Base-by-base conservation (phyloP, 495 filamentous ascomycete species). In the Pyrenula massariospora region DNA sequence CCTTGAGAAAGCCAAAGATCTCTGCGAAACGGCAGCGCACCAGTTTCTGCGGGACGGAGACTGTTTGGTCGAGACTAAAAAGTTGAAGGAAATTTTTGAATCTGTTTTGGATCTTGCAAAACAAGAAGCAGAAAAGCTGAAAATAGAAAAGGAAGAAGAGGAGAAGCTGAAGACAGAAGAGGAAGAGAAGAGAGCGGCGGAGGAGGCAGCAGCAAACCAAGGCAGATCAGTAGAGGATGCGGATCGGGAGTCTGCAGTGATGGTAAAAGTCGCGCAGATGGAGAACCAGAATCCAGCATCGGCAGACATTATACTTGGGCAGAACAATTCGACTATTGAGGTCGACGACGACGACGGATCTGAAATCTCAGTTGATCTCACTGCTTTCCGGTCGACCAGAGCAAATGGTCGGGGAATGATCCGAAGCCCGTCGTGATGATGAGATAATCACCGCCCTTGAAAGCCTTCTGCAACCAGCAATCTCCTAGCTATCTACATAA, bases 11-110 rank as follows among this genome's bases (percentile, higher is more conserved):
- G 86, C 86, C 12, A 87, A 95, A 64, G 78, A 75, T 51, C 78
- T 89, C 62, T 94, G 88, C 67, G 91, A 95, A 69, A 81, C 83
- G 54, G 91, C 82, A 12, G 91, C 91, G 1, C 90, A 92, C 66
- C 87, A 93, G 65, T 88, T 94, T 56, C 76, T 96, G 12, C 81
- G 91, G 21, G 83, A 87, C 54, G 91, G 90, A 21, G 84, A 91
- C 58, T 96, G 91, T 68, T 74, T 71, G 19, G 75, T 79, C 21
- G 88, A 95, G 69, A 77, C 94, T 15, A 71, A 77, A 12, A 82
- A 81, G 24, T 86, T 90, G 49, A 81, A 84, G 63, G 70, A 73
- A 54, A 71, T 72, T n/a, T 74, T 79, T 56, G 68, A 68, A 21
- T 60, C 63, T n/a, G 62, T 78, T 23, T 63, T 72, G 3, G 64